Evolutionary conservation across 441 rosid genomes (phyloP).

Genomic region (Populus hybrid): DNA sequence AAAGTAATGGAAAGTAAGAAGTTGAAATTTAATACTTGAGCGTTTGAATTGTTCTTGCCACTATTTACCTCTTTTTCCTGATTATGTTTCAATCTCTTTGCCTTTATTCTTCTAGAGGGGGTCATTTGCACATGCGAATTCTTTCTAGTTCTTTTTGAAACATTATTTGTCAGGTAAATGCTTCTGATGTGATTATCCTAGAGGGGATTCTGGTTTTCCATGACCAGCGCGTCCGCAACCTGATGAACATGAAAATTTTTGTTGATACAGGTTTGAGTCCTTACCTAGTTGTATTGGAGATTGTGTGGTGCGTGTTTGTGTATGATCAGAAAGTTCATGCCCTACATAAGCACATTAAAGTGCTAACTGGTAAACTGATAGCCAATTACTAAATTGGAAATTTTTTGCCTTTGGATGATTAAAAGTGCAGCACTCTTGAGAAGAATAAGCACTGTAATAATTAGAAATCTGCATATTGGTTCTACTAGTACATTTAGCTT

Average conservation of each 20-base stretch:
- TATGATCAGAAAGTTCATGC: background rate
- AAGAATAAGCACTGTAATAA: background rate
- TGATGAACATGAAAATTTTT: slow-evolving; percentile 94
- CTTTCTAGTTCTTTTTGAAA: background rate
- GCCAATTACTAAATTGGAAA: background rate
- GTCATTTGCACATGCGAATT: background rate
- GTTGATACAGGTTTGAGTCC: slow-evolving; percentile 76
- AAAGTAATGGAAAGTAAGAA: background rate
- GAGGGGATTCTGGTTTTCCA: slow-evolving; percentile 97
- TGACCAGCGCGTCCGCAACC: slow-evolving; percentile 78
- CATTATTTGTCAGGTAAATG: slow-evolving; percentile 66
- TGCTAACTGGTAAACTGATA: background rate
- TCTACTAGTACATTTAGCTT: background rate
- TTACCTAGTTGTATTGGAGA: background rate
- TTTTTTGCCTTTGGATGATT: background rate
- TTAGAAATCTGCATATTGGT: background rate
- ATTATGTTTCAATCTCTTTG: background rate
- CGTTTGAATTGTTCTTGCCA: background rate
- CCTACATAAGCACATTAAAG: background rate
- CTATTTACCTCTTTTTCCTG: background rate
- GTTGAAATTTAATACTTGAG: slow-evolving; percentile 1
- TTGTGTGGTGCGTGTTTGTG: background rate
- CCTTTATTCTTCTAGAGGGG: background rate
- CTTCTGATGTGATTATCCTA: slow-evolving; percentile 93
- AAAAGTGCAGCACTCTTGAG: background rate